These are phyloP conservation scores for Terfezia boudieri DNA, from an alignment of 495 filamentous ascomycete genomes.

Conservation along the genomic window DNA sequence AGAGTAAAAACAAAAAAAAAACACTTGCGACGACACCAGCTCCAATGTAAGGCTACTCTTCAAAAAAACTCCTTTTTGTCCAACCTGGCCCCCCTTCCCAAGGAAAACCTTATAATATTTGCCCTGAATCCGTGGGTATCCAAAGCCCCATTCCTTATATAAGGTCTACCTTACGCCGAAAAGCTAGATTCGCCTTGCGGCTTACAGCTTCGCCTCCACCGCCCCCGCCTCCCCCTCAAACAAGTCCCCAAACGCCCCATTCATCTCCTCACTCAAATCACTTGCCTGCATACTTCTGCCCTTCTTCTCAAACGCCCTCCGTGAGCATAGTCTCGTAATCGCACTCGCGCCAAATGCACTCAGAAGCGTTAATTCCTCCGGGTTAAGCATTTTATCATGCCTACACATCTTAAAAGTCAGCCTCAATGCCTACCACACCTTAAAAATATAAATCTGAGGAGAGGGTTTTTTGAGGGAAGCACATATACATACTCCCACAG, in stretches of 20 bases:
- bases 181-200: slow-evolving; percentile 26
- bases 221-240: slow-evolving; percentile 30
- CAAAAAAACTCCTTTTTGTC: no score
- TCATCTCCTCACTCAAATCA: slow-evolving; percentile 81
- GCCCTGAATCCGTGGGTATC: no score
- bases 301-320: slow-evolving; percentile 65
- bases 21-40: no score
- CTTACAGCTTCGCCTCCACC: slow-evolving; percentile 24
- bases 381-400: slow-evolving; percentile 31
- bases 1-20: no score
- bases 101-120: no score
- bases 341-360: slow-evolving; percentile 70
- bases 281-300: slow-evolving; percentile 82
- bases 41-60: no score
- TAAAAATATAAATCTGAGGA: no score
- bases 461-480: neutral
- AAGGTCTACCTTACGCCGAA: slow-evolving; percentile 27
- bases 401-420: neutral
- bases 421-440: neutral
- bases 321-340: slow-evolving; percentile 69
- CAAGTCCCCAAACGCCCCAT: slow-evolving; percentile 55
- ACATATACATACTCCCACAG: slow-evolving; percentile 44
- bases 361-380: slow-evolving; percentile 47
- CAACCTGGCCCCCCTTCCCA: no score
- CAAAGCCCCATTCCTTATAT: no score